A percentile compares a stretch with the other conserved stretches of the same genome.
Conservation (phyloP, 225 moss, liverwort and hornwort species). For the Rhytidiadelphus loreus region DNA sequence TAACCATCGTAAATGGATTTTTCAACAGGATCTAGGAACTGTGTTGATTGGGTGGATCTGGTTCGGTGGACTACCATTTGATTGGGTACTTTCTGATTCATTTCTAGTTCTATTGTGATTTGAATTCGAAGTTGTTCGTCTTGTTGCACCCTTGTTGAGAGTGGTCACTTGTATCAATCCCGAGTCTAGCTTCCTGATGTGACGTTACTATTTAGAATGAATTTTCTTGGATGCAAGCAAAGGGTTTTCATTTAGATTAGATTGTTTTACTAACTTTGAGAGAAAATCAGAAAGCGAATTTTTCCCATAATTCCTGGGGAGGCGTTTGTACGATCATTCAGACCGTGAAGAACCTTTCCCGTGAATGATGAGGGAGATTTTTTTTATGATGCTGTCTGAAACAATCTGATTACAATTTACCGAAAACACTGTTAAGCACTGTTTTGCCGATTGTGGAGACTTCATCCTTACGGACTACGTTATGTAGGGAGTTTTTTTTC, state of each 20-base stretch:
- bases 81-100: conserved; percentile 50
- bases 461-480: not conserved
- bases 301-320: not conserved
- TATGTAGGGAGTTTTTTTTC: not conserved
- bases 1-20: not conserved
- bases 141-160: not conserved
- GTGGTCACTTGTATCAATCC: not conserved
- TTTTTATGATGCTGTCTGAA: not conserved
- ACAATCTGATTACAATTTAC: not conserved
- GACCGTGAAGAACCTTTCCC: not conserved
- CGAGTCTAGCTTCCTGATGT: not conserved
- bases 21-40: conserved; percentile 81
- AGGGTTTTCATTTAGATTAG: too few relatives aligned
- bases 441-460: not conserved
- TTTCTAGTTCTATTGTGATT: not conserved
- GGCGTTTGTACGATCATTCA: not conserved
- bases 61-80: conserved; percentile 92
- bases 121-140: not conserved
- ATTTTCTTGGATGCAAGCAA: not conserved
- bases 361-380: not conserved
- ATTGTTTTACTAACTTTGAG: not conserved
- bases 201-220: not conserved
- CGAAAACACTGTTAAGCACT: not conserved
- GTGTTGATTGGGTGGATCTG: conserved; percentile 88
- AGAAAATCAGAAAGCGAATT: not conserved